Evolutionary conservation across 345 rosid species (phyloP), one percentile per base, ranked within the genome.

Genomic region (Passiflora organensis): DNA sequence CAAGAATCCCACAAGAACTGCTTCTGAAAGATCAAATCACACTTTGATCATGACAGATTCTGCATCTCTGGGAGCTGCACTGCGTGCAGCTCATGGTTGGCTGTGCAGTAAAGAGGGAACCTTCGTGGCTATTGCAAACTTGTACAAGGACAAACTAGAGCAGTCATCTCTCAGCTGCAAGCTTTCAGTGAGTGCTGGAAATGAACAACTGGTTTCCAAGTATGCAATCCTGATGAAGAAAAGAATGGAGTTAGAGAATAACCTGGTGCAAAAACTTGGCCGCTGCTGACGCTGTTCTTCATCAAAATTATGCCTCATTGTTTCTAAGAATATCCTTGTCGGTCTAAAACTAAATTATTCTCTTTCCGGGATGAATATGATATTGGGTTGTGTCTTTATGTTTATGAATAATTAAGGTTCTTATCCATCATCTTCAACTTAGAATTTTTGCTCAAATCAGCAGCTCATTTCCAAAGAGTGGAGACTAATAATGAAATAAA

Each of bases 41-140:
- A 46, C 23, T 46, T 46, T 17, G 50, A 18, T 49, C 13, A 43
- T 17, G 46, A 43, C 82, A 91, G 98, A 89, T 79, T 93, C 99
- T 11, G 99, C 96, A 57, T 93, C 96, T 11, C 80, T 89, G 13
- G 95, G 99, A 73, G 97, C 87, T 55, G 95, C 99, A 34, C 60
- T 93, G 60, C 85, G 96, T 60, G 99, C 95, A 14, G 94, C 95
- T 2, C 95, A 89, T 22, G 94, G 97, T 45, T 89, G 93, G 95
- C 43, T 93, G 59, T 93, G 99, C 84, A 73, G 58, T 70, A 76
- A 69, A 44, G 76, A 78, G 43, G 89, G 91, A 48, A 75, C 75
- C 48, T 89, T 93, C 25, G 75, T 89, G 48, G 78, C 85, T 5
- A 84, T 89, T n/a, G 78, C 99, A 8, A 1, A 54, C 41, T 64